A percentile compares a stretch with the other conserved stretches of the same genome.
Conservation (phyloP, 495 filamentous ascomycete genomes). For the Parachaetomium inaequale region DNA sequence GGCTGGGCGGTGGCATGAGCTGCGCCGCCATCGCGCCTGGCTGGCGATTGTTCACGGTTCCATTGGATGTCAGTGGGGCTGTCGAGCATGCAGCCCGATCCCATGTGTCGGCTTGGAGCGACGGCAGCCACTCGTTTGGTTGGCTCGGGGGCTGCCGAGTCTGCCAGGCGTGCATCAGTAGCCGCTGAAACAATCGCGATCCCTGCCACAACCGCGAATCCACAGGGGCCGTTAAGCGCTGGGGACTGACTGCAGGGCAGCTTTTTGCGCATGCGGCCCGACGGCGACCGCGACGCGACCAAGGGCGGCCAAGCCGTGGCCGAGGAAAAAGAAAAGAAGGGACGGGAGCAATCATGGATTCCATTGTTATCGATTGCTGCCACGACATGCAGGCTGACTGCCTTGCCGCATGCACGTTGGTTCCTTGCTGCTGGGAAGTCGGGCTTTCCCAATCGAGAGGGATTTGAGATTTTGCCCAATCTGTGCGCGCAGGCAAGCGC, state of each 20-base stretch:
- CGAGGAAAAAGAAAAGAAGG: neutral
- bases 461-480: neutral
- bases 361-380: neutral
- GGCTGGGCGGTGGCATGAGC: neutral
- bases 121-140: slow-evolving; percentile 9
- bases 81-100: neutral
- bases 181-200: slow-evolving; percentile 12
- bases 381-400: neutral
- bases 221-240: slow-evolving; percentile 6
- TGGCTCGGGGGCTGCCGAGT: too few relatives aligned
- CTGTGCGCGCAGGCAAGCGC: neutral
- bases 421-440: neutral
- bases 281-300: neutral
- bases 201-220: slow-evolving; percentile 2
- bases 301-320: neutral
- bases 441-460: neutral
- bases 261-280: neutral
- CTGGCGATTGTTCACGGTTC: neutral
- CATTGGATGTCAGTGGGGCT: neutral
- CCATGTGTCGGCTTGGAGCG: slow-evolving; percentile 4
- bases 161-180: slow-evolving; percentile 1
- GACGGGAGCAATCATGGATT: too few relatives aligned
- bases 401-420: neutral
- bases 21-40: slow-evolving; percentile 1
- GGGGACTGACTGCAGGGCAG: neutral